Conservation (phyloP, 2,329 filamentous ascomycete species). For the Colletotrichum camelliae region DNA sequence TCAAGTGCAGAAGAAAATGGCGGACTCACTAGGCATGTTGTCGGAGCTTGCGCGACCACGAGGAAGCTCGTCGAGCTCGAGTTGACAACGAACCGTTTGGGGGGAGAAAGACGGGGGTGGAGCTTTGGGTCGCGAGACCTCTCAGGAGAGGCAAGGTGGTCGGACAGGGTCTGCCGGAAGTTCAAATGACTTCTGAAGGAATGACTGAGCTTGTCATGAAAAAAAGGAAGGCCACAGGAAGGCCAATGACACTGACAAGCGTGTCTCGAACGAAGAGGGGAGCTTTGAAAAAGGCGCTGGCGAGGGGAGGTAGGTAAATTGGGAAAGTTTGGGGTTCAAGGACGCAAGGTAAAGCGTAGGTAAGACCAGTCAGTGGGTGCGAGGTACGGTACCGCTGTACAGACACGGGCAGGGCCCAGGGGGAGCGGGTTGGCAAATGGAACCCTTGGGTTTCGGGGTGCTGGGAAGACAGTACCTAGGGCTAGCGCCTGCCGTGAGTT, state of each 20-base stretch:
- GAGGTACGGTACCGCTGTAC: slow-evolving; percentile 21
- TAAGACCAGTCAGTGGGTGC: slow-evolving; percentile 1
- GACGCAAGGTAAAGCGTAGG: neutral
- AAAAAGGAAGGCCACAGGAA: slow-evolving; percentile 14
- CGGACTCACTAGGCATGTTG: slow-evolving; percentile 29
- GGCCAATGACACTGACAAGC: slow-evolving; percentile 22
- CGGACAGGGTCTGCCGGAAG: slow-evolving; percentile 15
- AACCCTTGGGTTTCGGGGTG: slow-evolving; percentile 23
- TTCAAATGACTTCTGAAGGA: slow-evolving; percentile 22
- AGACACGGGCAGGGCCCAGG: neutral
- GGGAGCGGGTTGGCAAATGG: slow-evolving; percentile 12
- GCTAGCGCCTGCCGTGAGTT: slow-evolving; percentile 14
- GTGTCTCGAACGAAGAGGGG: slow-evolving; percentile 23
- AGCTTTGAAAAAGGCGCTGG: slow-evolving; percentile 14
- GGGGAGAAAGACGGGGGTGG: slow-evolving; percentile 4
- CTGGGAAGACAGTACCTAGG: slow-evolving; percentile 14
- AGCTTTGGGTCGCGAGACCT: slow-evolving; percentile 24
- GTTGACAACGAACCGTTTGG: slow-evolving; percentile 14
- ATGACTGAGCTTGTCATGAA: slow-evolving; percentile 25
- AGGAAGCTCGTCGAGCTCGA: slow-evolving; percentile 19
- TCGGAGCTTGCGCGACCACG: slow-evolving; percentile 20
- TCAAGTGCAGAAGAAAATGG: neutral
- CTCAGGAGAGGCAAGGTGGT: slow-evolving; percentile 17
- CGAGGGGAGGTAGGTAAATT: slow-evolving; percentile 21
- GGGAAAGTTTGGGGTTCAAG: slow-evolving; percentile 24